Base-by-base conservation (phyloP, 495 filamentous ascomycete genomes). In the Sporormia fimetaria region DNA sequence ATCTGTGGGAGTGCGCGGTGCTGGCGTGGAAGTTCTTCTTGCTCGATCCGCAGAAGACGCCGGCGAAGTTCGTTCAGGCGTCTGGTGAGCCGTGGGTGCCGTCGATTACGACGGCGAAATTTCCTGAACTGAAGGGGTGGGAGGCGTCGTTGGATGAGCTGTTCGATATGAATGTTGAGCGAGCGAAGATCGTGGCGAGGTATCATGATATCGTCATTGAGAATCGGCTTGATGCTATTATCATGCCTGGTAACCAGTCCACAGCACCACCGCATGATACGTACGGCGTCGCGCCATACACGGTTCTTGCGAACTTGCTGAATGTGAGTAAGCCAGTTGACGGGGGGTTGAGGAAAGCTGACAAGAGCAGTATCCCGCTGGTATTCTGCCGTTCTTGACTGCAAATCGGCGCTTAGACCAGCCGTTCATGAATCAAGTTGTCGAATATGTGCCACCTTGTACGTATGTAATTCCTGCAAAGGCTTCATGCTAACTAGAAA, bases 241-340 rank as follows among this genome's bases (percentile, higher is more conserved):
- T 75, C 3, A 57, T 60, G 28, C 65, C 69, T 7, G 62, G 59
- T 26, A 61, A 64, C 27, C 66, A 69, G 55, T 65, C 52, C 10
- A 69, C 66, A 6, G 69, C 71, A 0, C 57, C 64, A 15, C 47
- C 55, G 8, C 60, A 68, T 47, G 71, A 75, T 56, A 64, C 59
- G 0, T 75, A 61, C 45, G 66, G 67, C 0, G 44, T 60, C 33
- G 56, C 63, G 11, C 33, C 62, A 4, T 73, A 74, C 48, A 72
- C 71, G 2, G 52, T 65, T 6, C 37, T 73, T 20, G 58, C 59
- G 55, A 74, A 72, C 40, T n/a, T 73, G 40, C 37, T 73, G 2
- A 67, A 74, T 58, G 71, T 72, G 55, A 51, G 69, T 57, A 10
- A 7, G 16, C 7, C 5, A 20, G 12, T 11, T 5, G 11, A 25